Evolutionary conservation across 169 alveolate species (phyloP).

Genomic region (Plasmodium sp.): DNA sequence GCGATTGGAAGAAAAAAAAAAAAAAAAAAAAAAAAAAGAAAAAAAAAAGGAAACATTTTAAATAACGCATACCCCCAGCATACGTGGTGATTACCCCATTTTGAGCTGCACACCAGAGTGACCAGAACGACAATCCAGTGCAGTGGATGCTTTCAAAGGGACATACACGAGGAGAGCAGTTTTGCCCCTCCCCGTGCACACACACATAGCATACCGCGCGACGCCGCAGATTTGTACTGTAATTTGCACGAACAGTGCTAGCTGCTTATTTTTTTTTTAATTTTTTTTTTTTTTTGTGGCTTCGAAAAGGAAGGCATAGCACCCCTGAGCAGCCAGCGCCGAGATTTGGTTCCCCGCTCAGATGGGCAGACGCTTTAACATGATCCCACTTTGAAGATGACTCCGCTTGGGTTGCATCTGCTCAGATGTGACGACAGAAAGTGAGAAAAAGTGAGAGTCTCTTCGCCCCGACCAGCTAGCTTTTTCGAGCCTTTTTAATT

Average conservation of each 20-base stretch:
- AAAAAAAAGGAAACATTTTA: neutral
- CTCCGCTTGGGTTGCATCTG: neutral
- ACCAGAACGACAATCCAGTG: neutral
- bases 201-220: neutral
- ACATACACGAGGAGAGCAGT: neutral
- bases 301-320: neutral
- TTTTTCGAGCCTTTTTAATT: neutral
- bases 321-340: neutral
- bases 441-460: neutral
- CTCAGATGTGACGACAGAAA: neutral
- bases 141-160: neutral
- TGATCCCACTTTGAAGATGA: neutral
- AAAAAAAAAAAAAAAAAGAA: too few species aligned
- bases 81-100: neutral
- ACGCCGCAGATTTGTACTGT: neutral
- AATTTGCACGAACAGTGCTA: neutral
- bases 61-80: neutral
- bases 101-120: neutral
- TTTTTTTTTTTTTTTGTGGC: neutral
- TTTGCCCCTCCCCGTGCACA: neutral
- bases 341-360: neutral
- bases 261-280: too few species aligned
- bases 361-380: neutral
- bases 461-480: neutral
- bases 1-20: neutral